These are phyloP conservation scores for Dioscorea alata DNA, from an alignment of 106 monocot genomes.

Conservation along the genomic window DNA sequence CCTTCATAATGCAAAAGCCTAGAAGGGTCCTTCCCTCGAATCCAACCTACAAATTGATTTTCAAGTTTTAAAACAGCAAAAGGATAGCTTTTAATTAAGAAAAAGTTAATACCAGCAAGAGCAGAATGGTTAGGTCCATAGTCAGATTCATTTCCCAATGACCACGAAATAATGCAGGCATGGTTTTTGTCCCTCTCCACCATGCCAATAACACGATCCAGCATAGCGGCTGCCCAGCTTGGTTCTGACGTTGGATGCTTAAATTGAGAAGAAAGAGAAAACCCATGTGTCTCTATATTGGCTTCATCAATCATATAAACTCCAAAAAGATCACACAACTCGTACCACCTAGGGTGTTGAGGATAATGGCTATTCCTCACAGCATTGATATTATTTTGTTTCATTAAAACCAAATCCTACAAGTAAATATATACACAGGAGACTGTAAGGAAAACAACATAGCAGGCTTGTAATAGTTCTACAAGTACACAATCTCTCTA, in stretches of 20 bases:
- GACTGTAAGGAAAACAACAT: background rate
- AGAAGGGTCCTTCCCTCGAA: slow-evolving; percentile 75
- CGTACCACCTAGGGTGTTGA: slow-evolving; percentile 96
- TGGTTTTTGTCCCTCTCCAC: slow-evolving; percentile 98
- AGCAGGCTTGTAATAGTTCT: no score
- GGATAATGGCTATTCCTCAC: slow-evolving; percentile 99
- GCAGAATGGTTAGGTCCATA: slow-evolving; percentile 98
- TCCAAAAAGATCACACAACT: slow-evolving; percentile 95
- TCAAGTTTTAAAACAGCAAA: background rate
- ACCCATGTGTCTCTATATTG: slow-evolving; percentile 98
- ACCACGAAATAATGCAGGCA: slow-evolving; percentile 93
- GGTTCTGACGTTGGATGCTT: slow-evolving; percentile 87
- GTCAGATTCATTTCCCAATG: slow-evolving; percentile 92
- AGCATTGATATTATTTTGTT: slow-evolving; percentile 92
- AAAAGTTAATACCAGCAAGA: slow-evolving; percentile 59
- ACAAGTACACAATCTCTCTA: no score
- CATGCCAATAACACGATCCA: slow-evolving; percentile 93
- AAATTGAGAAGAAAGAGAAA: slow-evolving; percentile 50
- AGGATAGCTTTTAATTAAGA: background rate
- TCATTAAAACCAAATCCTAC: slow-evolving; percentile 98
- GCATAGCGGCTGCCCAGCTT: slow-evolving; percentile 75
- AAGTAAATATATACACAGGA: background rate
- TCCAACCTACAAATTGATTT: slow-evolving; percentile 58
- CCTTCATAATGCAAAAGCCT: slow-evolving; percentile 97
- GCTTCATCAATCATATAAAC: slow-evolving; percentile 97